These are phyloP conservation scores for Scutellaria barbata DNA, from an alignment of 257 asterid genomes.

Conservation along the genomic window DNA sequence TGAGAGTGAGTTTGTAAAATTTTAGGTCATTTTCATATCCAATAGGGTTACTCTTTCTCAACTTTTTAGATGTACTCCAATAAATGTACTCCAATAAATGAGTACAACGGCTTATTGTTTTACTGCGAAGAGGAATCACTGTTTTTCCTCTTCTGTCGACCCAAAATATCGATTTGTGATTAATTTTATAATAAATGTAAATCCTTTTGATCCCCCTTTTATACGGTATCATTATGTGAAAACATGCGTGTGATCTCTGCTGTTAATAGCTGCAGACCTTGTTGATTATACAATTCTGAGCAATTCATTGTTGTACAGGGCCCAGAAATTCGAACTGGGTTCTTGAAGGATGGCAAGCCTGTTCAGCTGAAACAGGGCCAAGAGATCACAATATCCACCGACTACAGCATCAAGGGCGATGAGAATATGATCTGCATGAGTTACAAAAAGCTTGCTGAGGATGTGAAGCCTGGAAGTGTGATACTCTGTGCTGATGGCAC, in stretches of 20 bases:
- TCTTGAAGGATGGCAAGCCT: slow-evolving; percentile 65
- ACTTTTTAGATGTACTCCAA: not conserved
- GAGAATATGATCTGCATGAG: slow-evolving; percentile 69
- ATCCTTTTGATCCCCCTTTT: not conserved
- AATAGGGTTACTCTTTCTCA: not conserved
- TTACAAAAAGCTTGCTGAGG: slow-evolving; percentile 68
- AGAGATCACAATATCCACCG: slow-evolving; percentile 68
- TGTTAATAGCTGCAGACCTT: not conserved
- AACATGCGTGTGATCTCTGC: not conserved
- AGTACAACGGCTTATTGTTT: not conserved
- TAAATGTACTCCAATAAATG: not conserved
- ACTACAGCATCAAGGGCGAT: slow-evolving; percentile 65
- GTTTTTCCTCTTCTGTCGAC: not conserved
- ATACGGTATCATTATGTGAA: no score
- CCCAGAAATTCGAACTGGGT: slow-evolving; percentile 75
- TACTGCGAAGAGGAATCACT: not conserved
- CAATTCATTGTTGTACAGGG: slow-evolving; percentile 45
- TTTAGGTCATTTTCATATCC: not conserved
- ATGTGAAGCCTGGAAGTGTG: slow-evolving; percentile 57
- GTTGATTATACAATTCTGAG: not conserved
- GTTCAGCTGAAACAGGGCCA: slow-evolving; percentile 66
- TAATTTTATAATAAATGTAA: not conserved
- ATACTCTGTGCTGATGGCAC: slow-evolving; percentile 78
- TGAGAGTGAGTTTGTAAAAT: not conserved
- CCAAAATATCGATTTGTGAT: not conserved